These are phyloP conservation scores for Capsella bursapastoris DNA, from an alignment of 345 rosid species.

Conservation along the genomic window DNA sequence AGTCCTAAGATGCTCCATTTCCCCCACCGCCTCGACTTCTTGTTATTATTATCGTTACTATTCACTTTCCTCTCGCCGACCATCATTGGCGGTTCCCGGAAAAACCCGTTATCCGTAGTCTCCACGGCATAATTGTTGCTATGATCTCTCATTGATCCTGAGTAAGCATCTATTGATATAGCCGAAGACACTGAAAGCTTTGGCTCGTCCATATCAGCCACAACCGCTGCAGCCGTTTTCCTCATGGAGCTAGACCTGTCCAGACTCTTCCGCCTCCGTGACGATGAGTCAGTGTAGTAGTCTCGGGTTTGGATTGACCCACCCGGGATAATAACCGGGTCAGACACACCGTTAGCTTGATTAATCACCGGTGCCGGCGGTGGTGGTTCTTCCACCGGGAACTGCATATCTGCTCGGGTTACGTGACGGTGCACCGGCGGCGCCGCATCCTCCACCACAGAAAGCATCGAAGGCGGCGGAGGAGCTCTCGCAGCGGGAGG, in stretches of 20 bases:
- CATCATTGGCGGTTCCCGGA: constrained; percentile 51
- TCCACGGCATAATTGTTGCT: constrained; percentile 57
- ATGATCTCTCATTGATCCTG: constrained; percentile 77
- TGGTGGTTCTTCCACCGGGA: constrained; percentile 76
- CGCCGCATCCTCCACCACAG: constrained; percentile 86
- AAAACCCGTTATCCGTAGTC: constrained; percentile 51
- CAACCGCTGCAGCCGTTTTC: constrained; percentile 79
- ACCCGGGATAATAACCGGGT: constrained; percentile 64
- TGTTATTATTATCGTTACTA: constrained; percentile 52
- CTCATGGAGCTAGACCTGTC: constrained; percentile 87
- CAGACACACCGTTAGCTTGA: constrained; percentile 5
- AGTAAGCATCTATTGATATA: constrained; percentile 57
- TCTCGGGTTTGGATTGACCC: constrained; percentile 95
- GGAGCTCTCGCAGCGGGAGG: constrained; percentile 52
- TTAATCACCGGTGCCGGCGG: background rate
- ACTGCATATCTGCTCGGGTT: constrained; percentile 73
- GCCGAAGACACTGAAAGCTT: constrained; percentile 68
- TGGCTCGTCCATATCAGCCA: constrained; percentile 88
- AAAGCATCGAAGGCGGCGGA: constrained; percentile 85
- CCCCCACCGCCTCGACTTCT: constrained; percentile 86
- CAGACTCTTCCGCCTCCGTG: constrained; percentile 84
- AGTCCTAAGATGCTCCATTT: constrained; percentile 94
- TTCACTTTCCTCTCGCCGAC: constrained; percentile 47
- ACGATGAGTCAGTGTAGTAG: constrained; percentile 83
- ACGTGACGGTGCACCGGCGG: constrained; percentile 54